Conservation (phyloP, 441 rosid species). For the Pelargonium cotyledonis region DNA sequence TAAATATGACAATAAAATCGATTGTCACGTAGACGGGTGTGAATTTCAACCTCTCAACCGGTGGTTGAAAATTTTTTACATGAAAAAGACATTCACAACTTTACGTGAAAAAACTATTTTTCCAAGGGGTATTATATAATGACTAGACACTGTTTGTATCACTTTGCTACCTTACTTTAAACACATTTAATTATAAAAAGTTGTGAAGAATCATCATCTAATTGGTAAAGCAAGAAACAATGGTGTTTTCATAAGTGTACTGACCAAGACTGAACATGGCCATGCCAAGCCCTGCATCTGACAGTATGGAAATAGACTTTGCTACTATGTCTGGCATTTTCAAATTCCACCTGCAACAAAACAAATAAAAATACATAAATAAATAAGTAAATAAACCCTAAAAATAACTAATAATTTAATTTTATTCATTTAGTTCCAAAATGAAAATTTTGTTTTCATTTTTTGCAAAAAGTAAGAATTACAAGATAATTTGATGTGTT, state of each 20-base stretch:
- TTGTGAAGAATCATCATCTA: slow-evolving; percentile 17
- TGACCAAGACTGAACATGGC: slow-evolving; percentile 99
- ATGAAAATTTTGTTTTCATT: too few species aligned
- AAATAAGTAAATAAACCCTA: background rate
- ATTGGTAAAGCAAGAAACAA: slow-evolving; percentile 11
- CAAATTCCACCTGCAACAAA: slow-evolving; percentile 65
- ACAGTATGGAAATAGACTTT: slow-evolving; percentile 92
- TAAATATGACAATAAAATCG: too few species aligned
- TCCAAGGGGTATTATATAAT: slow-evolving; percentile 19
- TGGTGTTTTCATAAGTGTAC: slow-evolving; percentile 25
- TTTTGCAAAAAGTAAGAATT: too few species aligned
- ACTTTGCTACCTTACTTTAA: slow-evolving; percentile 40
- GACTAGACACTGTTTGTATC: slow-evolving; percentile 31
- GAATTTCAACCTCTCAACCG: too few species aligned
- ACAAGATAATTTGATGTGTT: too few species aligned
- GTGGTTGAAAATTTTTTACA: too few species aligned
- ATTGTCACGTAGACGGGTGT: too few species aligned
- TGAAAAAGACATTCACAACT: too few species aligned
- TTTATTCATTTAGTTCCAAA: too few species aligned
- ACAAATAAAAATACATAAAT: background rate
- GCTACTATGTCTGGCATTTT: slow-evolving; percentile 89
- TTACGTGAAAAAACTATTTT: too few species aligned
- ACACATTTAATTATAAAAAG: slow-evolving; percentile 34
- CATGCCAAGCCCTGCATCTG: slow-evolving; percentile 99
- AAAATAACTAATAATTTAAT: too few species aligned